Base-by-base conservation (phyloP, 2,329 filamentous ascomycete species). In the Fusarium mexicanum region DNA sequence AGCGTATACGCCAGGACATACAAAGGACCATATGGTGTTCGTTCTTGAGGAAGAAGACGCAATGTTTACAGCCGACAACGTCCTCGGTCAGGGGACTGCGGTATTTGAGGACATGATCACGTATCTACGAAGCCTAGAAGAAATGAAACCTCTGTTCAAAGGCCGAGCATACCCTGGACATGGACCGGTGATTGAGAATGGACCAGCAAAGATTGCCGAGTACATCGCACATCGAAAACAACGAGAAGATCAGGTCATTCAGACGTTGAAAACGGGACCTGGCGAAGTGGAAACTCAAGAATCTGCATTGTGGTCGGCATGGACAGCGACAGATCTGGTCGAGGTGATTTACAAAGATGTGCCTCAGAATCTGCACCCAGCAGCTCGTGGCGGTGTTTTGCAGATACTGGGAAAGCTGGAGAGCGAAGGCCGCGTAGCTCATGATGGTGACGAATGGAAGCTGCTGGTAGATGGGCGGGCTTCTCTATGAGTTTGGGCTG, bases 11-110 rank as follows among this genome's bases (percentile, higher is more conserved):
- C 88, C 87, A 6, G 88, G 96, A 2, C 95, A 98, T 80, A 93
- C 95, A 0, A 85, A 85, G 7, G 95, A 98, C 79, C 96, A 98
- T 81, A 92, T 95, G 87, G 90, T 88, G 24, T 92, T 98, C 75
- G 81, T 95, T 10, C 83, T 97, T 9, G 88, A 91, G 51, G 93
- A 97, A 88, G 87, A 97, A 78, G 88, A 94, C 76, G 92, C 93
- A 46, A 91, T 98, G 84, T 96, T 98, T 81, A 97, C 94, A 0
- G 95, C 92, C 12, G 95, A 98, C 82, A 97, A 96, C 79, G 92
- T 98, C 4, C 87, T 98, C 5, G 95, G 95, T 2, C 93, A 97
- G 69, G 94, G 94, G 18, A 97, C 94, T 5, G 91, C 93, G 8
- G 94, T 96, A 1, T 97, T 97, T 75, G 94, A 97, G 80, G 90